Percentiles rank a stretch among this genome's conserved stretches.
These are phyloP conservation scores for Kodamaea leandrae DNA, from an alignment of 805 yeast species.

Conservation along the genomic window DNA sequence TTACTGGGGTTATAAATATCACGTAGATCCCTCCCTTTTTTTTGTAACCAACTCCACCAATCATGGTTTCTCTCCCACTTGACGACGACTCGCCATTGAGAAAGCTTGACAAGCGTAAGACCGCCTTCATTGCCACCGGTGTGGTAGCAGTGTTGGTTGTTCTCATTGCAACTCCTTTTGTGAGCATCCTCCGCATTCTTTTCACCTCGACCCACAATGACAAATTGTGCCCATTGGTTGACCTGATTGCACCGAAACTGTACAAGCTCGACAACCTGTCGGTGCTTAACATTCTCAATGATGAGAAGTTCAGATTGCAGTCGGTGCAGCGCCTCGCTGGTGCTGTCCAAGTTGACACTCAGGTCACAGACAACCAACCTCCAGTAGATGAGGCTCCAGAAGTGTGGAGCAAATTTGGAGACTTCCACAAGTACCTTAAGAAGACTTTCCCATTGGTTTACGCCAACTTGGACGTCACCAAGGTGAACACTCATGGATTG, in stretches of 20 bases:
- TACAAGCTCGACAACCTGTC: slow-evolving; percentile 34
- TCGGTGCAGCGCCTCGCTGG: slow-evolving; percentile 49
- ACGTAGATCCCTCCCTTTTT: too few species aligned
- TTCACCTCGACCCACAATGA: slow-evolving; percentile 14
- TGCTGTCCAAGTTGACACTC: slow-evolving; percentile 66
- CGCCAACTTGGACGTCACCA: slow-evolving; percentile 46
- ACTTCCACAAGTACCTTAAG: slow-evolving; percentile 53
- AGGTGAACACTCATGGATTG: slow-evolving; percentile 61
- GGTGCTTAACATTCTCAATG: slow-evolving; percentile 27
- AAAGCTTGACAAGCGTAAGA: slow-evolving; percentile 5
- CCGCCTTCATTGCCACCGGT: slow-evolving; percentile 7
- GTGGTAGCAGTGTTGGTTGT: slow-evolving; percentile 16
- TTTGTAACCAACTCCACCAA: slow-evolving; percentile 16
- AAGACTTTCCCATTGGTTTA: slow-evolving; percentile 54
- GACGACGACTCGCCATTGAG: slow-evolving; percentile 10
- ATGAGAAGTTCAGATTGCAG: slow-evolving; percentile 22
- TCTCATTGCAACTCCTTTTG: slow-evolving; percentile 16
- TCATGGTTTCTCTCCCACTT: slow-evolving; percentile 13
- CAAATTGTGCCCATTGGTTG: slow-evolving; percentile 25
- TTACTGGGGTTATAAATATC: too few species aligned
- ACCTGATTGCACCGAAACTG: slow-evolving; percentile 21
- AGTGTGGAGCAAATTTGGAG: slow-evolving; percentile 39
- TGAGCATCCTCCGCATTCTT: slow-evolving; percentile 19
- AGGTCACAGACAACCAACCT: slow-evolving; percentile 51
- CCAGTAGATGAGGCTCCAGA: slow-evolving; percentile 52